Conservation (phyloP, 1,139 yeast species). For the Ogataea hybrid region DNA sequence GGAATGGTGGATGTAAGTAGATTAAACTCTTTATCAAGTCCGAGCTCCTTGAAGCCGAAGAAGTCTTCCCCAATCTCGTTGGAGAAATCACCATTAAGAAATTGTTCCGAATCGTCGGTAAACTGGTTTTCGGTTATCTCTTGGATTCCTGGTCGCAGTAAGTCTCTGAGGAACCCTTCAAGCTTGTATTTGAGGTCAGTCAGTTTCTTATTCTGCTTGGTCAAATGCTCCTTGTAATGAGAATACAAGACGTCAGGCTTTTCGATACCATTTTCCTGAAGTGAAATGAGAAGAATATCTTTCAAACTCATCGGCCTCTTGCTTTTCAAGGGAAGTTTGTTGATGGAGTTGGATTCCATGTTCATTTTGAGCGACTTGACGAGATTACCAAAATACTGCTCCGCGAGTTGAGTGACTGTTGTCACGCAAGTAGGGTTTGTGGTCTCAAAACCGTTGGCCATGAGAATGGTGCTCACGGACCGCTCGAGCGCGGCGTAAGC, state of each 20-base stretch:
- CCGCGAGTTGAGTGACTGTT: constrained; percentile 80
- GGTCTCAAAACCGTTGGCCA: constrained; percentile 93
- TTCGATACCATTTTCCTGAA: constrained; percentile 81
- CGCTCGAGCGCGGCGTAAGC: constrained; percentile 68
- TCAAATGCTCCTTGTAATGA: constrained; percentile 70
- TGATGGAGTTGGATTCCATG: constrained; percentile 59
- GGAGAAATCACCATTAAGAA: constrained; percentile 91
- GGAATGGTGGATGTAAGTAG: constrained; percentile 85
- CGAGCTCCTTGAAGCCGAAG: constrained; percentile 93
- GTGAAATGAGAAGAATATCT: constrained; percentile 57
- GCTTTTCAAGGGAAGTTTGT: constrained; percentile 32
- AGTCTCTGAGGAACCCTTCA: constrained; percentile 72
- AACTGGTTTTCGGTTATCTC: constrained; percentile 77
- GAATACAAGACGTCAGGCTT: constrained; percentile 75
- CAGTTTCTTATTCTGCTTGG: constrained; percentile 67
- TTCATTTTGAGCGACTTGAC: constrained; percentile 71
- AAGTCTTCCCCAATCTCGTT: constrained; percentile 93
- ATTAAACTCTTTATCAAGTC: constrained; percentile 92
- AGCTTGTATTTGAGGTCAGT: constrained; percentile 66
- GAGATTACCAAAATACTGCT: constrained; percentile 71
- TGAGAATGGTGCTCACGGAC: constrained; percentile 73
- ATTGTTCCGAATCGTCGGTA: constrained; percentile 89
- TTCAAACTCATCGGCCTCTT: constrained; percentile 40
- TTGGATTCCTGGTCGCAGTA: constrained; percentile 77
- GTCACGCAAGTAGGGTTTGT: constrained; percentile 78